phyloP scores from a whole-genome alignment of 495 filamentous ascomycete species.

The Cercophora newfieldiana region DNA sequence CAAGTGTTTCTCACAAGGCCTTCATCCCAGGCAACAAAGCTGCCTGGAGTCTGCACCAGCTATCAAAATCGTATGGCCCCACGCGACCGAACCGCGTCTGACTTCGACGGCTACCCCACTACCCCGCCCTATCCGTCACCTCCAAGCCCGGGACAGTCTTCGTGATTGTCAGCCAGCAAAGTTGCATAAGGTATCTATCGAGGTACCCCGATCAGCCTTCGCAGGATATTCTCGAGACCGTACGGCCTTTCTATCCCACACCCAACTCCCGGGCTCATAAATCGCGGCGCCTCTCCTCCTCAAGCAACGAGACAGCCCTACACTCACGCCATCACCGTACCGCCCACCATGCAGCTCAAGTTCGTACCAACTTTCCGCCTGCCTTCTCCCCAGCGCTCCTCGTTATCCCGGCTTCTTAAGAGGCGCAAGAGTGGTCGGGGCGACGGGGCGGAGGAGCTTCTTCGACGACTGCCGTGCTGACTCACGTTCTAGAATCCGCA shows the following conservation, averaged over 20 bases:
- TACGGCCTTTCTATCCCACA: neutral
- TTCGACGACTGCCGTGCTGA: neutral
- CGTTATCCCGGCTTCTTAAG: neutral
- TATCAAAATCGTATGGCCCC: neutral
- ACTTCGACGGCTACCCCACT: slow-evolving; percentile 6
- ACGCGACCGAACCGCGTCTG: neutral
- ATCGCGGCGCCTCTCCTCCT: neutral
- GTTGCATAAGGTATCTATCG: neutral
- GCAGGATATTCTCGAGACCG: neutral
- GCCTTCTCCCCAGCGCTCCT: neutral
- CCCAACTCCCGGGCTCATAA: neutral
- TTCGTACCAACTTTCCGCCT: neutral
- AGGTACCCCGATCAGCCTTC: slow-evolving; percentile 10
- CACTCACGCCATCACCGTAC: neutral
- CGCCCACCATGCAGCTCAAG: slow-evolving; percentile 17
- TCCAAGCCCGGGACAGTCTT: neutral
- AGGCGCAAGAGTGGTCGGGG: neutral
- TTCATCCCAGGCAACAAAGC: neutral
- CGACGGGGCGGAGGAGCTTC: neutral
- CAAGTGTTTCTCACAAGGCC: too few relatives aligned
- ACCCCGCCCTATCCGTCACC: slow-evolving; percentile 14
- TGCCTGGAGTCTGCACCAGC: neutral
- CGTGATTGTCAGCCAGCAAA: neutral
- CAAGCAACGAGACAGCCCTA: neutral
- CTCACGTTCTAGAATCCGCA: slow-evolving; percentile 71